Evolutionary conservation across 2,329 filamentous ascomycete species (phyloP).

Genomic region (Clarireedia monteithiana): DNA sequence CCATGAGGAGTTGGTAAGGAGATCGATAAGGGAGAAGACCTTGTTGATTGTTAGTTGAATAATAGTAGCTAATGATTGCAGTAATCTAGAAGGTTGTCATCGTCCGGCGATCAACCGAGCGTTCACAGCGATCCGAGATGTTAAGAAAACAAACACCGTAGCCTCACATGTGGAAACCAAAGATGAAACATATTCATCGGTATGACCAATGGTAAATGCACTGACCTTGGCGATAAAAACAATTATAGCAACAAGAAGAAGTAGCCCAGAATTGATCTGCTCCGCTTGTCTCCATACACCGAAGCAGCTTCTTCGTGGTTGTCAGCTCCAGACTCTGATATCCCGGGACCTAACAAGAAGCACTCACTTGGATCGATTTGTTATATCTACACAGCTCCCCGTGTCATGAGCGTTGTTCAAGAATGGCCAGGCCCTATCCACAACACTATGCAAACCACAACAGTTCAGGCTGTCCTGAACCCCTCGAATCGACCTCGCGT

Average conservation of each 20-base stretch:
- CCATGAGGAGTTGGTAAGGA: constrained; percentile 24
- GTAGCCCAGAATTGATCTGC: constrained; percentile 43
- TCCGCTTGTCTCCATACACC: constrained; percentile 49
- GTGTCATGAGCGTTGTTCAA: constrained; percentile 10
- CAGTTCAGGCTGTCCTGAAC: constrained; percentile 62
- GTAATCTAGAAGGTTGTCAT: neutral
- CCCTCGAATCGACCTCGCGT: constrained; percentile 41
- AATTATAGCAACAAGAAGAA: constrained; percentile 45
- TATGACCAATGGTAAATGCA: neutral
- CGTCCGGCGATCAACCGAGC: too few relatives aligned
- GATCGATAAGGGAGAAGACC: constrained; percentile 20
- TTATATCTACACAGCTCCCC: constrained; percentile 11
- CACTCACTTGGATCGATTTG: constrained; percentile 6
- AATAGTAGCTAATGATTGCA: neutral
- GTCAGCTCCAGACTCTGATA: neutral
- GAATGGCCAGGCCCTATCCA: constrained; percentile 59
- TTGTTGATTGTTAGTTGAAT: constrained; percentile 2
- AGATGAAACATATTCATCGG: neutral
- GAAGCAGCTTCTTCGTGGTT: constrained; percentile 36
- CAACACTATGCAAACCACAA: constrained; percentile 52
- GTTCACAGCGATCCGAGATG: too few relatives aligned
- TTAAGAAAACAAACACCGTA: too few relatives aligned
- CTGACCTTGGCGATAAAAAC: constrained; percentile 50
- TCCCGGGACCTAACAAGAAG: neutral
- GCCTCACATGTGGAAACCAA: too few relatives aligned